Conservation (phyloP, 352 stramenopile genomes). For the Globisporangium middletonii region DNA sequence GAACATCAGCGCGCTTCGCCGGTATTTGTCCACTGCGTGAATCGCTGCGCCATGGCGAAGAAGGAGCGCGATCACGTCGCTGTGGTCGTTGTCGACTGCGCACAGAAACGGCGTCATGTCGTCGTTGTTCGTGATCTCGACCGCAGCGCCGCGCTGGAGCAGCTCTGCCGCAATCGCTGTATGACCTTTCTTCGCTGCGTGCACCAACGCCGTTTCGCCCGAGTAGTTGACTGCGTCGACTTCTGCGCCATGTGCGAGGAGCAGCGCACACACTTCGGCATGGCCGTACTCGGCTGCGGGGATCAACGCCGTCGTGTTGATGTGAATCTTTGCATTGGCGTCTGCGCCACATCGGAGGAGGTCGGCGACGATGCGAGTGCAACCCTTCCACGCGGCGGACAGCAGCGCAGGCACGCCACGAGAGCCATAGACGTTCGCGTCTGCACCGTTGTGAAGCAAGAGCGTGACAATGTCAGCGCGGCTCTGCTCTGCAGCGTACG, state of each 20-base stretch:
- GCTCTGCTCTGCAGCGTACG: not conserved
- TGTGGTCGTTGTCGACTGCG: not conserved
- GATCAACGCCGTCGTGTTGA: not conserved
- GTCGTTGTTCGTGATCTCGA: conserved; percentile 4
- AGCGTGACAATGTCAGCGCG: not conserved
- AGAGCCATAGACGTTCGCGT: no score
- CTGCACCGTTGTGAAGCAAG: no score
- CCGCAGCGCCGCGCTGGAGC: not conserved
- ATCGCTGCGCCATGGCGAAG: not conserved
- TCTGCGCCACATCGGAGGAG: not conserved
- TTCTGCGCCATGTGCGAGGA: not conserved
- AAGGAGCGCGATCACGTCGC: not conserved
- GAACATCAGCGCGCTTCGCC: not conserved
- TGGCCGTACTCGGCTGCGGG: conserved; percentile 1
- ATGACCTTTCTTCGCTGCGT: not conserved
- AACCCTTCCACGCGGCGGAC: no score
- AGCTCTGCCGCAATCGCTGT: not conserved
- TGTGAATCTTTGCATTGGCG: not conserved
- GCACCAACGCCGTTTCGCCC: not conserved
- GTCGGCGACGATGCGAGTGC: no score
- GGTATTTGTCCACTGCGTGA: not conserved
- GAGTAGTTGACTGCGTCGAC: not conserved
- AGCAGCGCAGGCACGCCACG: no score
- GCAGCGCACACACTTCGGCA: not conserved
- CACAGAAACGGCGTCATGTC: not conserved